Percentiles rank a stretch among this genome's conserved stretches.
Evolutionary conservation across 2,329 filamentous ascomycete genomes (phyloP).

Genomic region (Pseudocercospora musae): DNA sequence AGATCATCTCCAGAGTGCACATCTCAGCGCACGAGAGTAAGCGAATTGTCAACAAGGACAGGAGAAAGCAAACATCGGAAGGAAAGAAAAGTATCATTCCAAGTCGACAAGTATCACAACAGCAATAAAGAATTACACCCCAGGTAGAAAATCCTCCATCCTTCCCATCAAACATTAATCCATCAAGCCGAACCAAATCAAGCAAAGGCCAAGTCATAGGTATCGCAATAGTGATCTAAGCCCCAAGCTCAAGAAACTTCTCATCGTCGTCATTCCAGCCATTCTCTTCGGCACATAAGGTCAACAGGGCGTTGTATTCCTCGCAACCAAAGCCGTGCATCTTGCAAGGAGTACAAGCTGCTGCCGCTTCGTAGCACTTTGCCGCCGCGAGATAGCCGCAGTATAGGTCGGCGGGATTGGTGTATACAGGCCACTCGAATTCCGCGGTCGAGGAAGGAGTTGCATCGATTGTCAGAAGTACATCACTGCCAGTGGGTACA

Average conservation of each 20-base stretch:
- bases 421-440: background rate
- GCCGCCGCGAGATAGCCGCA: background rate
- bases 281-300: background rate
- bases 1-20: no score
- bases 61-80: no score
- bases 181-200: background rate
- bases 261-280: background rate
- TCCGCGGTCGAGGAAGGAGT: background rate
- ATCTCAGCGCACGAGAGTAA: no score
- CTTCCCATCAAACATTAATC: background rate
- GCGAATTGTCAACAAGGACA: no score
- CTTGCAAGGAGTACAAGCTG: background rate
- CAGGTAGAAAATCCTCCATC: background rate
- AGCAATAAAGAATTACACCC: background rate
- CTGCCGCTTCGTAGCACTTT: background rate
- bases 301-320: background rate
- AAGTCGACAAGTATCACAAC: no score
- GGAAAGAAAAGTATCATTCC: no score
- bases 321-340: background rate
- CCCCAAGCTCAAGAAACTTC: background rate
- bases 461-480: background rate
- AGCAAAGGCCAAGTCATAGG: background rate
- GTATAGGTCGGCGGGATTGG: background rate
- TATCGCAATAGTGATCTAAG: background rate
- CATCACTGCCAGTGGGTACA: background rate